Conservation (phyloP, 2,329 filamentous ascomycete species). For the Aspergillus niger region DNA sequence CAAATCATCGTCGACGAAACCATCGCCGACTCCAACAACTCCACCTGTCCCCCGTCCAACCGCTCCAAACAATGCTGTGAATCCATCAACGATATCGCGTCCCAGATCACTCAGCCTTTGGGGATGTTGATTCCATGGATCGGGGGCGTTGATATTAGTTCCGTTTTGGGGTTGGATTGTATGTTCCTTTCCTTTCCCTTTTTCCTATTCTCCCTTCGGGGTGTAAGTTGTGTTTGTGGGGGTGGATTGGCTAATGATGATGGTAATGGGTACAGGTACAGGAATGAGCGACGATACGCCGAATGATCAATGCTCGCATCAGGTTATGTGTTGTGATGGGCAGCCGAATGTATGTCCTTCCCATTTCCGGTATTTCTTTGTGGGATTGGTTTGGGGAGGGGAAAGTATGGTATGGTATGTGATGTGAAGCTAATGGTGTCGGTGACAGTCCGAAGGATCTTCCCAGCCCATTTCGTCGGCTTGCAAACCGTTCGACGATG, state of each 20-base stretch:
- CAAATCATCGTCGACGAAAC: neutral
- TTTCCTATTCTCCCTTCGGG: neutral
- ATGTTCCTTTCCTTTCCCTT: conserved; percentile 10
- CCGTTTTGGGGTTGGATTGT: conserved; percentile 30
- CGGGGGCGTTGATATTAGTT: conserved; percentile 20
- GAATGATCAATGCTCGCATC: conserved; percentile 21
- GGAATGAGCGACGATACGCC: conserved; percentile 19
- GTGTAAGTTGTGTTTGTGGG: neutral
- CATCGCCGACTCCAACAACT: neutral
- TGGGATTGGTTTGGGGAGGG: no score
- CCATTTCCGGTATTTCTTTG: neutral
- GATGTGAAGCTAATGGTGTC: no score
- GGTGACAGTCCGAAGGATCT: neutral
- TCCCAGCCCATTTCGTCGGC: neutral
- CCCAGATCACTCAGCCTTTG: conserved; percentile 13
- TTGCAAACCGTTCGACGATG: conserved; percentile 25
- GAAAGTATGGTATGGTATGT: no score
- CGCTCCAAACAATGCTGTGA: conserved; percentile 32
- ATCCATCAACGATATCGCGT: conserved; percentile 23
- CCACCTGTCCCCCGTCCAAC: conserved; percentile 24
- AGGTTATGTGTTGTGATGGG: conserved; percentile 31
- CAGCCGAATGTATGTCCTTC: conserved; percentile 10
- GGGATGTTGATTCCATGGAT: conserved; percentile 26
- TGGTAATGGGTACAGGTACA: conserved; percentile 19
- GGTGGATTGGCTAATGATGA: neutral